Evolutionary conservation across 768 basidiomycete species (phyloP), one percentile per base, ranked within the genome.

Genomic region (Boletus eberwhitei): DNA sequence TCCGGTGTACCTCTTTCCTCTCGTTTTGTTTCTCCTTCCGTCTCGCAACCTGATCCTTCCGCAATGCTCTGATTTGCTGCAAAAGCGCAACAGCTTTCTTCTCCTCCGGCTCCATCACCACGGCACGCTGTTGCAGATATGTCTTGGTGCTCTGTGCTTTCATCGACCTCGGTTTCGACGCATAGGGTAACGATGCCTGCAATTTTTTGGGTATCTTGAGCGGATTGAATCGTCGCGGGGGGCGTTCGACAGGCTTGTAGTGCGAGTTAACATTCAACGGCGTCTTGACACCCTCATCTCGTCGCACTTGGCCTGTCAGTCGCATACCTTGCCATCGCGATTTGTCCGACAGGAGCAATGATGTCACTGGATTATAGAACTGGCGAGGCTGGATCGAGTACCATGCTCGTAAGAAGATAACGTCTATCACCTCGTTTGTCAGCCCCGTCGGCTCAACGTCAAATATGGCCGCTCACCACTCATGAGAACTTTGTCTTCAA

Each of bases 401-500:
- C 97, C 97, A 99, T 1, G 94, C 93, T 22, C 96, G 83, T 9
- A 99, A 77, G 78, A 99, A 98, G 53, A 98, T 80, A 52, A 98
- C 87, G 65, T 98, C 97, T 94, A 52, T 7, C 24, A 5, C 35
- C 45, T 21, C 34, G 31, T 22, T 49, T n/a, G 19, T 51, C 47
- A 50, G 45, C 17, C 19, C 8, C 14, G 24, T 35, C 11, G 12
- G 3, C 2, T 55, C 29, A n/a, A 17, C 8, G 21, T 8, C 12
- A 4, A 36, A 35, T 35, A n/a, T 1, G 16, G 14, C 12, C 0
- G 80, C 89, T 53, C 70, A 95, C 94, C 94, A 61, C 93, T 93
- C 86, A 87, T 93, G 58, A 98, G 79, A 8, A 98, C 79, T 76
- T 98, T 98, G 71, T 99, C 97, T 73, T 99, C 97, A 71, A 98